Conservation (phyloP, 73 alveolate species). For the Paraurostyla sp. region DNA sequence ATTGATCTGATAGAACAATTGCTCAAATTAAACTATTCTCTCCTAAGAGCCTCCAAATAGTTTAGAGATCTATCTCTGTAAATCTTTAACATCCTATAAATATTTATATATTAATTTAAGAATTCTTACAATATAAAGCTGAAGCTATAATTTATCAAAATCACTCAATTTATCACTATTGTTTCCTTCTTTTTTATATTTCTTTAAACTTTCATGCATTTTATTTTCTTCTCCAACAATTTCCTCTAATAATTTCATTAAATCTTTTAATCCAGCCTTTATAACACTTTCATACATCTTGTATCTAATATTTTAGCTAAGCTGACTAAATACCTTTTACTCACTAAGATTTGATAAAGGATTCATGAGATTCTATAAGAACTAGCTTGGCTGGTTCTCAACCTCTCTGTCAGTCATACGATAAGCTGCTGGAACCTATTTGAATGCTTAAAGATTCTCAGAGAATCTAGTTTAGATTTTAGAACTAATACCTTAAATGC, state of each 20-base stretch:
- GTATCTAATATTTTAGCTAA: neutral
- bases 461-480: neutral
- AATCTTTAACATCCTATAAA: conserved; percentile 44
- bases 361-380: neutral
- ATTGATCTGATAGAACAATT: neutral
- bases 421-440: conserved; percentile 12
- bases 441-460: conserved; percentile 39
- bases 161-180: neutral
- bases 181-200: conserved; percentile 22
- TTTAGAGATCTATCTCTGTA: neutral
- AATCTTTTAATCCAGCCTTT: neutral
- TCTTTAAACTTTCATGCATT: conserved; percentile 54
- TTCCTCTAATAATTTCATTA: neutral
- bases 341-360: conserved; percentile 33
- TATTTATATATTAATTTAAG: neutral
- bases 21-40: neutral
- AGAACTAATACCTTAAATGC: conserved; percentile 24
- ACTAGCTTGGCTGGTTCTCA: conserved; percentile 22
- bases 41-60: neutral
- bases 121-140: conserved; percentile 25
- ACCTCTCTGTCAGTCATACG: conserved; percentile 48
- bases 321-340: conserved; percentile 3
- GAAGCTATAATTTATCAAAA: conserved; percentile 23
- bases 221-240: conserved; percentile 40
- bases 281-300: conserved; percentile 7